Evolutionary conservation across 2,329 filamentous ascomycete species (phyloP).

Genomic region (Fusarium ramigenum): DNA sequence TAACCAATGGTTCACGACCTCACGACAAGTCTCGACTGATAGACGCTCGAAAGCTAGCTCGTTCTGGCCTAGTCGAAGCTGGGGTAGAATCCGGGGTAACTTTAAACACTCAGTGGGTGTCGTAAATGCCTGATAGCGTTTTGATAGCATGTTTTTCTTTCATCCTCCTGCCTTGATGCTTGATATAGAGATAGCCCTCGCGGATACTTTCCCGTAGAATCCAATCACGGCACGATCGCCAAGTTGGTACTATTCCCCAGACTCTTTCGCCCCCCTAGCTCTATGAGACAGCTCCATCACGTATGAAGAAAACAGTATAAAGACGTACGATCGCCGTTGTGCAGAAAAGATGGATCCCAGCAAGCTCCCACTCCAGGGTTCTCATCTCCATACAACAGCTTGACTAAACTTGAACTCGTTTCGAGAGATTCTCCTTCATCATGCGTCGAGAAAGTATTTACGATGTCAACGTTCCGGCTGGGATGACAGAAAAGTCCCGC

Average conservation of each 20-base stretch:
- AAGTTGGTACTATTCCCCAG: not conserved
- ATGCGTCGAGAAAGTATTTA: conserved; percentile 17
- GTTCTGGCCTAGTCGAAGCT: not conserved
- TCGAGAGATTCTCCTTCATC: not conserved
- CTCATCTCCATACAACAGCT: not conserved
- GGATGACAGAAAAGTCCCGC: conserved; percentile 10
- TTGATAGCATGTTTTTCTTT: not conserved
- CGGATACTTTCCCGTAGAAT: conserved; percentile 30
- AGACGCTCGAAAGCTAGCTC: not conserved
- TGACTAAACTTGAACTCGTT: not conserved
- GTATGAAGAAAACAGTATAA: conserved; percentile 1
- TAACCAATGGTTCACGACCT: not conserved
- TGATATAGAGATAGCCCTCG: not conserved
- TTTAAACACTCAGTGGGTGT: not conserved
- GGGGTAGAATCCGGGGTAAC: conserved; percentile 6
- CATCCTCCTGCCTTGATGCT: not conserved
- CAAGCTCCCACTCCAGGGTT: not conserved
- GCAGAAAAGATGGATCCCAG: not conserved
- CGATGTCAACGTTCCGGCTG: conserved; percentile 2
- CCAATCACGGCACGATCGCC: conserved; percentile 3
- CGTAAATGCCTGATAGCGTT: not conserved
- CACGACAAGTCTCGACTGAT: not conserved
- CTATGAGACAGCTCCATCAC: not conserved
- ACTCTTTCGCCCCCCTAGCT: not conserved
- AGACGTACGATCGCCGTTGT: not conserved